Conservation (phyloP, 2,329 filamentous ascomycete genomes). For the Monilinia laxa region DNA sequence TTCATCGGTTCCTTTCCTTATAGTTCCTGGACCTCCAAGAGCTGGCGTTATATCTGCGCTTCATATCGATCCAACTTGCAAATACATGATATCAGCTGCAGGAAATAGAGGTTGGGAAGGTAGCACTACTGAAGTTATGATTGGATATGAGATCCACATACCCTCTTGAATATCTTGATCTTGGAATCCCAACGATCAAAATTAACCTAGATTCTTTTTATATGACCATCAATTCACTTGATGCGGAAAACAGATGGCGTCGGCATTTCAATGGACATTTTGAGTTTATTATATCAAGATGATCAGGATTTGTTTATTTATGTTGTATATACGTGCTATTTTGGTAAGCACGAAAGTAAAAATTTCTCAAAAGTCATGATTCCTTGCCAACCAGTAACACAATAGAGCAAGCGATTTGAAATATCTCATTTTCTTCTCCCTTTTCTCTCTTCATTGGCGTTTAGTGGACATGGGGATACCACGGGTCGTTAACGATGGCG, state of each 20-base stretch:
- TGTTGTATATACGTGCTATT: not conserved
- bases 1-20: conserved; percentile 88
- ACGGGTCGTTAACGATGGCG: conserved; percentile 3
- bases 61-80: conserved; percentile 82
- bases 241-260: not conserved
- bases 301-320: not conserved
- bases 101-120: conserved; percentile 97
- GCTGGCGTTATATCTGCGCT: conserved; percentile 85
- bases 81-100: conserved; percentile 87
- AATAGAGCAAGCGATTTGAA: not conserved
- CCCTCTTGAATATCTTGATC: conserved; percentile 12
- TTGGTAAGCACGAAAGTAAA: not conserved
- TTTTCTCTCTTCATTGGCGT: conserved; percentile 1
- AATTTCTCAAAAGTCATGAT: not conserved
- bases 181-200: rapidly evolving
- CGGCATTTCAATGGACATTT: not conserved
- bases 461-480: conserved; percentile 19
- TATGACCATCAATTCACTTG: not conserved
- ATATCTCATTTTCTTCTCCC: not conserved
- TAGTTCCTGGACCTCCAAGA: conserved; percentile 80
- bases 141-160: conserved; percentile 82
- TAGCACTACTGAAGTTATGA: conserved; percentile 79
- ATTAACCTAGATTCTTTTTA: not conserved
- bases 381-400: not conserved
- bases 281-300: not conserved